Evolutionary conservation across 1,284 basidiomycete genomes (phyloP).

Genomic region (Earliella scabrosa): DNA sequence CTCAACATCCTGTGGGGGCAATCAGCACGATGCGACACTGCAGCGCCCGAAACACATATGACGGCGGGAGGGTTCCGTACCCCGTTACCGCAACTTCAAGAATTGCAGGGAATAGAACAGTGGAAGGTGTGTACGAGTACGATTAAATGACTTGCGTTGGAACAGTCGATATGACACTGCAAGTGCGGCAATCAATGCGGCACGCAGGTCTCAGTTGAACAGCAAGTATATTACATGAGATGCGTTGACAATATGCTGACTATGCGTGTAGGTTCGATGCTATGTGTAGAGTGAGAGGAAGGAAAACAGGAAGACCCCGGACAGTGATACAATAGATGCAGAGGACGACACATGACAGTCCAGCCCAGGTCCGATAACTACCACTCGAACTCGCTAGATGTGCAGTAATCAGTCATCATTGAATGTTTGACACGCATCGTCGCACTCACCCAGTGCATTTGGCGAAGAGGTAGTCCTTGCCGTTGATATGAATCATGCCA

Average conservation of each 20-base stretch:
- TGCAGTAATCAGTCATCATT: background rate
- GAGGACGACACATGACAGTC: background rate
- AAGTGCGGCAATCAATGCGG: slow-evolving; percentile 7
- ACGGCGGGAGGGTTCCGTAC: too few relatives aligned
- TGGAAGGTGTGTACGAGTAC: too few relatives aligned
- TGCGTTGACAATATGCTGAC: slow-evolving; percentile 20
- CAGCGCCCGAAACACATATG: too few relatives aligned
- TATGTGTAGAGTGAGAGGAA: slow-evolving; percentile 20
- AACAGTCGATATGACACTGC: too few relatives aligned
- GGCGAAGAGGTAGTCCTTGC: slow-evolving; percentile 96
- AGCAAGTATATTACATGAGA: slow-evolving; percentile 18
- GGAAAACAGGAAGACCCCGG: background rate
- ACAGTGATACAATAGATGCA: slow-evolving; percentile 4
- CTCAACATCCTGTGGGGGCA: too few relatives aligned
- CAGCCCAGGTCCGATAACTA: slow-evolving; percentile 9
- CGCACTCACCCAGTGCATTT: slow-evolving; percentile 97
- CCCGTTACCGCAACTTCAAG: too few relatives aligned
- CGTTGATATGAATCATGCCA: slow-evolving; percentile 97
- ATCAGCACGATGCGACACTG: too few relatives aligned
- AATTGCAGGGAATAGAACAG: too few relatives aligned
- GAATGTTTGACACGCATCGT: slow-evolving; percentile 30
- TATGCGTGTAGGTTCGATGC: slow-evolving; percentile 18
- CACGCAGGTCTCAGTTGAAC: slow-evolving; percentile 1
- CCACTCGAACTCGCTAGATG: slow-evolving; percentile 36
- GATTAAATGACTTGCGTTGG: too few relatives aligned